These are phyloP conservation scores for Pleurotus tuber-regium DNA, from an alignment of 768 basidiomycete species.

Conservation along the genomic window DNA sequence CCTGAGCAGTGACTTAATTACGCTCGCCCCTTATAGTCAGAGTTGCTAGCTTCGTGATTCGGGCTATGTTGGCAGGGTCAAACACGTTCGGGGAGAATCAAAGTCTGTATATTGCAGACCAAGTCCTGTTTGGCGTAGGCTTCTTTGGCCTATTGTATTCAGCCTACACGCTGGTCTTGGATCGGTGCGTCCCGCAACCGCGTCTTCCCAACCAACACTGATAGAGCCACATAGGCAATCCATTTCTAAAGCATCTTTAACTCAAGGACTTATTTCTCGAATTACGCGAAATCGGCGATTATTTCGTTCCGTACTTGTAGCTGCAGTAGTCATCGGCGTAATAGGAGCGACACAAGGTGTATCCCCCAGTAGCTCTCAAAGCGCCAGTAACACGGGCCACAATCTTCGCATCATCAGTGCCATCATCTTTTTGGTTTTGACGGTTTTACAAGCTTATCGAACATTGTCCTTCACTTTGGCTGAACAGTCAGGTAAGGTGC, in stretches of 20 bases:
- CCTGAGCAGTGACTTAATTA: neutral
- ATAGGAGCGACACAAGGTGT: constrained; percentile 20
- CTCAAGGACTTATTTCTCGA: constrained; percentile 20
- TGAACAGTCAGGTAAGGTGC: constrained; percentile 20
- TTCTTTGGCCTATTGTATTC: constrained; percentile 42
- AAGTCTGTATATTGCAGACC: constrained; percentile 31
- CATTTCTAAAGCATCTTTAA: neutral
- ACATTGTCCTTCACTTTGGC: constrained; percentile 20
- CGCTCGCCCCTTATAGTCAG: constrained; percentile 30
- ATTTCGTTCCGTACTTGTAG: constrained; percentile 27
- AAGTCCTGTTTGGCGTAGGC: constrained; percentile 38
- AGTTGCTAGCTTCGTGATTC: constrained; percentile 35
- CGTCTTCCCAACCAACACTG: neutral
- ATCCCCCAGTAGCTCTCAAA: constrained; percentile 14
- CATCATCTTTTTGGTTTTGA: constrained; percentile 35
- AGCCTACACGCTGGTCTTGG: constrained; percentile 39
- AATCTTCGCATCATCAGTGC: constrained; percentile 31
- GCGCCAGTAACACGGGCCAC: constrained; percentile 16
- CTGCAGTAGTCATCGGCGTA: constrained; percentile 33
- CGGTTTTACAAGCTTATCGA: constrained; percentile 28
- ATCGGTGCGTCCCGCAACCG: constrained; percentile 34
- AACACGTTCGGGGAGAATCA: constrained; percentile 29
- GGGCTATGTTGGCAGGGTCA: constrained; percentile 33
- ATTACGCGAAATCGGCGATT: constrained; percentile 27
- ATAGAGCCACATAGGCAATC: neutral